These are phyloP conservation scores for Taiwanofungus camphoratus DNA, from an alignment of 1,284 basidiomycete genomes.

Conservation along the genomic window DNA sequence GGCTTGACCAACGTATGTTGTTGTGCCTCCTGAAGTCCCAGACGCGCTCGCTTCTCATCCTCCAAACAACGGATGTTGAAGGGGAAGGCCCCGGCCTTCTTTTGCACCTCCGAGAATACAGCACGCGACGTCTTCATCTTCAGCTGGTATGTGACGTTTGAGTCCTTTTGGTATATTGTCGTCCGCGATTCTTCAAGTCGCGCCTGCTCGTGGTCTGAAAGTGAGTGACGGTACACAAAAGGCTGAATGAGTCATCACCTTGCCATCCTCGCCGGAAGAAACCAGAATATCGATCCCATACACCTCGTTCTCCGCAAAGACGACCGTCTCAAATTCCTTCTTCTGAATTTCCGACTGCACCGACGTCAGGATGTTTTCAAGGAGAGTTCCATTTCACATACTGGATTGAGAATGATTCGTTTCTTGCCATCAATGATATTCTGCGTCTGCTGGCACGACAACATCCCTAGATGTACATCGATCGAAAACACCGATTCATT, in stretches of 20 bases:
- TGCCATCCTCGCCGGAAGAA: conserved; percentile 85
- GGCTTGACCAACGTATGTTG: conserved; percentile 89
- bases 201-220: conserved; percentile 43
- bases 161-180: conserved; percentile 90
- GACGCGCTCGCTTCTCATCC: conserved; percentile 91
- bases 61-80: conserved; percentile 94
- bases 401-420: conserved; percentile 87
- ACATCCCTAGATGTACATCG: conserved; percentile 57
- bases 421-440: conserved; percentile 98
- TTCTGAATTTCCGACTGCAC: conserved; percentile 62
- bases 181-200: conserved; percentile 86
- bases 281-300: conserved; percentile 94
- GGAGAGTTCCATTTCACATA: conserved; percentile 10
- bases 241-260: conserved; percentile 45
- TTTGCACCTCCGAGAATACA: conserved; percentile 94
- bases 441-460: conserved; percentile 87
- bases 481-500: not conserved
- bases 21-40: conserved; percentile 95
- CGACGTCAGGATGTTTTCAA: conserved; percentile 1
- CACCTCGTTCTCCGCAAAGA: conserved; percentile 92
- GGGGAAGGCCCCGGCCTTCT: conserved; percentile 96
- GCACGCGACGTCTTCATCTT: conserved; percentile 97
- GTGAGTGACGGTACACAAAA: not conserved
- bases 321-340: conserved; percentile 77
- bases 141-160: conserved; percentile 86